Conservation (phyloP, 2,329 filamentous ascomycete species). For the Diaporthe destruens region DNA sequence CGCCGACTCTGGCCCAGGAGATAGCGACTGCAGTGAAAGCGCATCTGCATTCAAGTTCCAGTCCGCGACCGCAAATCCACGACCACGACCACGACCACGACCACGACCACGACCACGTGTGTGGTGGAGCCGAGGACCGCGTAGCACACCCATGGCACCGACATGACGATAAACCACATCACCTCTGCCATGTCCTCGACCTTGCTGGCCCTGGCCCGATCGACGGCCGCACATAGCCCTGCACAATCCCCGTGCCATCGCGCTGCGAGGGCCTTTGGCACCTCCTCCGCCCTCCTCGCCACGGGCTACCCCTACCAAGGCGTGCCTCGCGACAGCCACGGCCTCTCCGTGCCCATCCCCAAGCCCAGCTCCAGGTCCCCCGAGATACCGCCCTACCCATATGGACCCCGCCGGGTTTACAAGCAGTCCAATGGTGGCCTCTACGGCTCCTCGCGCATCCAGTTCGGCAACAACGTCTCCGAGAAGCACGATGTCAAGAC, state of each 20-base stretch:
- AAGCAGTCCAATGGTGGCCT: conserved; percentile 85
- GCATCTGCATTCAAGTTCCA: too few relatives aligned
- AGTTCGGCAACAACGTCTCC: conserved; percentile 83
- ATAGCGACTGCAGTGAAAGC: not conserved
- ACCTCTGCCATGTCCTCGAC: conserved; percentile 36
- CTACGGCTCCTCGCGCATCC: conserved; percentile 78
- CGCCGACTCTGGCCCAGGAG: too few relatives aligned
- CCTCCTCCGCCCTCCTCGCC: conserved; percentile 50
- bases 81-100: not conserved
- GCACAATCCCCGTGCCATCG: conserved; percentile 3
- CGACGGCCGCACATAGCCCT: conserved; percentile 10
- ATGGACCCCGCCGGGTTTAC: conserved; percentile 77
- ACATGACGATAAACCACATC: not conserved
- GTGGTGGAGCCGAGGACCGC: conserved; percentile 7
- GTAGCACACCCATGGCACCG: conserved; percentile 10
- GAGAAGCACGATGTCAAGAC: conserved; percentile 77
- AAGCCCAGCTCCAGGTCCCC: conserved; percentile 56
- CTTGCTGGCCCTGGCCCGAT: conserved; percentile 34
- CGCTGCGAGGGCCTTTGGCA: conserved; percentile 50
- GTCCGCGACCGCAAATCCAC: not conserved
- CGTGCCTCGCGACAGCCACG: conserved; percentile 35
- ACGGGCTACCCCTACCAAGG: conserved; percentile 40
- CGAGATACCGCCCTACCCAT: conserved; percentile 75
- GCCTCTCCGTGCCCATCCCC: conserved; percentile 56
- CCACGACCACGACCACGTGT: not conserved